Evolutionary conservation across 2,329 filamentous ascomycete species (phyloP).

Genomic region (Myriosclerotinia curreyana): DNA sequence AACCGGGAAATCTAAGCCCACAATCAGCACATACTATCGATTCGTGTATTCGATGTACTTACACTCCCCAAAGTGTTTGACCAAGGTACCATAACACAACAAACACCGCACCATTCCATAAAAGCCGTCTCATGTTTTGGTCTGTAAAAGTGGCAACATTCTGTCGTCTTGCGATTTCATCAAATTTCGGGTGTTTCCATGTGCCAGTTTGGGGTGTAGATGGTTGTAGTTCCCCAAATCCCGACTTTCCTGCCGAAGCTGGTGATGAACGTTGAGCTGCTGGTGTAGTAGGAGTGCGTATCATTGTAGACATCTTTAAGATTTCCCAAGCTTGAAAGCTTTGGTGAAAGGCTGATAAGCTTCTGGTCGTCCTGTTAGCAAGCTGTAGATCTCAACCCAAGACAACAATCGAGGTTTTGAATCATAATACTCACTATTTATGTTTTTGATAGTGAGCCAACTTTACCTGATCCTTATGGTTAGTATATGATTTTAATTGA

Average conservation of each 20-base stretch:
- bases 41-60: constrained; percentile 17
- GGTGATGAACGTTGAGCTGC: constrained; percentile 16
- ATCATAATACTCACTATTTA: background rate
- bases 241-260: constrained; percentile 12
- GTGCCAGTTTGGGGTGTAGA: constrained; percentile 54
- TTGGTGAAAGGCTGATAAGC: background rate
- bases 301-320: constrained; percentile 32
- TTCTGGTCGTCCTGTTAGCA: background rate
- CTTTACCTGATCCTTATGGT: constrained; percentile 27
- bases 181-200: constrained; percentile 86
- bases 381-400: background rate
- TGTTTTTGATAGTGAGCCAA: background rate
- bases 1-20: constrained; percentile 33
- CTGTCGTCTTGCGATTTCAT: constrained; percentile 81
- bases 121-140: constrained; percentile 67
- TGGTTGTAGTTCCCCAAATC: constrained; percentile 6
- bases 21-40: constrained; percentile 21
- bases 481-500: constrained; percentile 33
- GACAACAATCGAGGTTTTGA: background rate
- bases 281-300: constrained; percentile 33
- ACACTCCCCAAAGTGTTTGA: constrained; percentile 37
- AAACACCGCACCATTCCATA: constrained; percentile 62
- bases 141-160: constrained; percentile 76
- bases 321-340: background rate
- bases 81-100: constrained; percentile 48